These are phyloP conservation scores for Colletotrichum falcatum DNA, from an alignment of 2,329 filamentous ascomycete species.

Conservation along the genomic window DNA sequence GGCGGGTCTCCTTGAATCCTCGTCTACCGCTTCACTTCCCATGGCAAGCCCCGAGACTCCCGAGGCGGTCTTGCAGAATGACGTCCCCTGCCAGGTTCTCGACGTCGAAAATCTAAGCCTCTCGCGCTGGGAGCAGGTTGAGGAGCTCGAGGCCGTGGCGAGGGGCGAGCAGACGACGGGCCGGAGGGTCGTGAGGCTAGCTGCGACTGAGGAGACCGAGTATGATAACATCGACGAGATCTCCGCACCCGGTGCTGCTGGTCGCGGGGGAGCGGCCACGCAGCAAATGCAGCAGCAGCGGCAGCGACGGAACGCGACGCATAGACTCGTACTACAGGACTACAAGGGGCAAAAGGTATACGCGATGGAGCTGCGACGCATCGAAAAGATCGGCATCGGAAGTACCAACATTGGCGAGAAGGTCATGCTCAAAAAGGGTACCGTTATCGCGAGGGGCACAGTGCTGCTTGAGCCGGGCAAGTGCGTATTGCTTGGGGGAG, in stretches of 20 bases:
- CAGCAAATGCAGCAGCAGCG: constrained; percentile 34
- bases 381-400: constrained; percentile 74
- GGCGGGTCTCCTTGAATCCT: constrained; percentile 62
- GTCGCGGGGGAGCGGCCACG: constrained; percentile 3
- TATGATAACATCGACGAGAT: constrained; percentile 54
- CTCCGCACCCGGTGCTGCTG: constrained; percentile 19
- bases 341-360: constrained; percentile 75
- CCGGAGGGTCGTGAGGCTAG: constrained; percentile 82
- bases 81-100: constrained; percentile 83
- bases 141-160: constrained; percentile 80
- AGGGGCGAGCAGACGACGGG: constrained; percentile 81
- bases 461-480: constrained; percentile 79
- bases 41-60: constrained; percentile 61
- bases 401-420: constrained; percentile 84
- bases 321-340: constrained; percentile 88
- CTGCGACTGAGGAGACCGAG: constrained; percentile 62
- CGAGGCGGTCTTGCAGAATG: constrained; percentile 67
- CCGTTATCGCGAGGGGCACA: constrained; percentile 78
- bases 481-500: constrained; percentile 87
- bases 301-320: constrained; percentile 67
- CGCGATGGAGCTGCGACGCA: constrained; percentile 76
- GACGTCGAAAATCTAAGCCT: constrained; percentile 86
- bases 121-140: constrained; percentile 88
- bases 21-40: constrained; percentile 61
- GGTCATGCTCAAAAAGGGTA: constrained; percentile 74